phyloP scores from a whole-genome alignment of 2,329 filamentous ascomycete genomes.

The Cladosporium halotolerans region DNA sequence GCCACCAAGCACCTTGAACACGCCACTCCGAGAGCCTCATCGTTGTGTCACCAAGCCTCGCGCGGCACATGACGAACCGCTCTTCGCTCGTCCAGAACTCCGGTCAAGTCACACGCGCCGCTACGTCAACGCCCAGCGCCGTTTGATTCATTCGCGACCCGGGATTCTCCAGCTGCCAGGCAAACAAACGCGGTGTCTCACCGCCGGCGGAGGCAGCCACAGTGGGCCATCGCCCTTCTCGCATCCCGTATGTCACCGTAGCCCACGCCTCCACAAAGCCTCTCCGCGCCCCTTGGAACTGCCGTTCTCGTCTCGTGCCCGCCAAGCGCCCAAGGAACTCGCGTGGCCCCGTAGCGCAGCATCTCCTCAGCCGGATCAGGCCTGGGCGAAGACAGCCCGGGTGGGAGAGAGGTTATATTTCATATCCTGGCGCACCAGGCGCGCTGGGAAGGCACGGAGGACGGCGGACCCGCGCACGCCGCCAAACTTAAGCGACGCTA shows the following conservation, averaged over 20 bases:
- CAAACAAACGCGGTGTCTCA: background rate
- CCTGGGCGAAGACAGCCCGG: conserved; percentile 7
- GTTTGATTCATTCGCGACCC: background rate
- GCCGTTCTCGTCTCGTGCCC: background rate
- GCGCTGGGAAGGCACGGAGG: background rate
- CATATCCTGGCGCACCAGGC: background rate
- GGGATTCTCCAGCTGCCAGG: background rate
- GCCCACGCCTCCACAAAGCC: background rate
- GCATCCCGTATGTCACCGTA: no score
- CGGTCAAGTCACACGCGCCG: no score
- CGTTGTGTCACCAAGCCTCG: no score
- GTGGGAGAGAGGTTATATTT: background rate
- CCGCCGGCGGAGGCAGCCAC: conserved; percentile 2
- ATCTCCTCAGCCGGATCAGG: background rate
- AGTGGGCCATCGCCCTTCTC: background rate
- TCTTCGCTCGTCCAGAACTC: no score
- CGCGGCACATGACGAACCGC: no score
- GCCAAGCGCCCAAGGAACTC: conserved; percentile 2
- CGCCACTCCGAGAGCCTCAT: background rate
- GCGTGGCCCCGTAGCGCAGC: conserved; percentile 1
- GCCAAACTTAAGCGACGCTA: conserved; percentile 7
- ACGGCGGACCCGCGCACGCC: background rate
- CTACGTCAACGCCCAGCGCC: background rate
- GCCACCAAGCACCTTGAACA: background rate
- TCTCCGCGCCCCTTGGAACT: background rate